phyloP scores from a whole-genome alignment of 2,329 filamentous ascomycete species.

The Daldinia sp. region DNA sequence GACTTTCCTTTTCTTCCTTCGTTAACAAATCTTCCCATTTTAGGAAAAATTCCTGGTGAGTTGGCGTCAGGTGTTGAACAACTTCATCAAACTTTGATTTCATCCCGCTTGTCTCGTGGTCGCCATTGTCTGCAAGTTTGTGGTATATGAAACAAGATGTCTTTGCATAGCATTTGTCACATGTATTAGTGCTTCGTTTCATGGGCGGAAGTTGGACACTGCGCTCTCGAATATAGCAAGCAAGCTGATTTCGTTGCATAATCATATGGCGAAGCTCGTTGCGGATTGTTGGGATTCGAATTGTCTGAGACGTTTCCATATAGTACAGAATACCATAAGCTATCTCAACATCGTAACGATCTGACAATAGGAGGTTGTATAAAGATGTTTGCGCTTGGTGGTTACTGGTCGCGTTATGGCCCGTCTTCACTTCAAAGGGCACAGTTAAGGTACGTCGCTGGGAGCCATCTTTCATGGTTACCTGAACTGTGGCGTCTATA shows the following conservation, averaged over 20 bases:
- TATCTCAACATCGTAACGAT: constrained; percentile 93
- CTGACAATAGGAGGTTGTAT: constrained; percentile 90
- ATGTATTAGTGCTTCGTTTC: constrained; percentile 82
- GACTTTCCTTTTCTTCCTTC: constrained; percentile 90
- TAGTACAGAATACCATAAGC: constrained; percentile 94
- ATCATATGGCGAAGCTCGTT: constrained; percentile 96
- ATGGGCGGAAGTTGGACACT: constrained; percentile 83
- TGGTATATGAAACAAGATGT: constrained; percentile 93
- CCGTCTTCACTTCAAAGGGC: constrained; percentile 95
- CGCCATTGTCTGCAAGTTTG: constrained; percentile 84
- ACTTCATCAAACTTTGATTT: constrained; percentile 83
- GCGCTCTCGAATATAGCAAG: constrained; percentile 83
- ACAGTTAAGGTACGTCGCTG: constrained; percentile 77
- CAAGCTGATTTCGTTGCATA: constrained; percentile 90
- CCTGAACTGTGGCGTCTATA: constrained; percentile 95
- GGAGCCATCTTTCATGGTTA: constrained; percentile 77
- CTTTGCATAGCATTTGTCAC: constrained; percentile 89
- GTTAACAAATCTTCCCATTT: constrained; percentile 95
- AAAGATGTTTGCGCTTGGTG: constrained; percentile 94
- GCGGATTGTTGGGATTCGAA: constrained; percentile 83
- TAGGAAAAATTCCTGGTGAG: constrained; percentile 83
- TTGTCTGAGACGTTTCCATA: constrained; percentile 86
- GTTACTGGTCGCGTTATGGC: constrained; percentile 79
- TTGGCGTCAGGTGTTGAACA: constrained; percentile 77
- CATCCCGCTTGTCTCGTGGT: constrained; percentile 82